These are phyloP conservation scores for Warburgia ugandensis DNA, from an alignment of 164 flowering plant species.

Conservation along the genomic window DNA sequence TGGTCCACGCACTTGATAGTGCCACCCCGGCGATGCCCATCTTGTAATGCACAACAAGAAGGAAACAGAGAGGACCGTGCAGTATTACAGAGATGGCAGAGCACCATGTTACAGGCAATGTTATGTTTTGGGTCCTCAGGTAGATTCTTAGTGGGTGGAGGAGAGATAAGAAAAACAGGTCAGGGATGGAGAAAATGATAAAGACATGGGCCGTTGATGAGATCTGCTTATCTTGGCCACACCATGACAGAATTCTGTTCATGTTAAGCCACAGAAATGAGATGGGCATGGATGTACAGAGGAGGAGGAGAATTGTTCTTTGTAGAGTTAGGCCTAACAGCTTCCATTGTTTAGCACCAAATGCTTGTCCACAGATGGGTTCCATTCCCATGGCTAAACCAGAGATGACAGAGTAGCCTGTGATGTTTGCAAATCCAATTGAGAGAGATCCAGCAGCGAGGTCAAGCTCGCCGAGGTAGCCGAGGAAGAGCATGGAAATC, in stretches of 20 bases:
- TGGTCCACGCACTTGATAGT: conserved; percentile 79
- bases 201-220: conserved; percentile 60
- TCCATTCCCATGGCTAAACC: conserved; percentile 99
- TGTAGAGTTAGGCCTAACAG: conserved; percentile 71
- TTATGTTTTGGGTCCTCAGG: conserved; percentile 69
- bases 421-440: conserved; percentile 88
- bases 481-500: conserved; percentile 92
- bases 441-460: conserved; percentile 91
- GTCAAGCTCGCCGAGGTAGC: conserved; percentile 82
- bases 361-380: conserved; percentile 94
- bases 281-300: conserved; percentile 69
- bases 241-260: conserved; percentile 61
- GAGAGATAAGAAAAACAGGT: conserved; percentile 76
- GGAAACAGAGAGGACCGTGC: conserved; percentile 73
- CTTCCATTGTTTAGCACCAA: conserved; percentile 73
- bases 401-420: conserved; percentile 89
- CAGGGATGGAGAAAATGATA: conserved; percentile 77
- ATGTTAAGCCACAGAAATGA: conserved; percentile 87
- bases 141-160: conserved; percentile 89
- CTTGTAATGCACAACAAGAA: conserved; percentile 60
- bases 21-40: conserved; percentile 90
- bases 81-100: conserved; percentile 73
- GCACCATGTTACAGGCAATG: conserved; percentile 74
- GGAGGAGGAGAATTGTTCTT: conserved; percentile 74
- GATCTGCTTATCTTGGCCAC: conserved; percentile 71